Percentiles rank a stretch among this genome's conserved stretches.
Conservation (phyloP, 768 basidiomycete species). For the Russula emetica region DNA sequence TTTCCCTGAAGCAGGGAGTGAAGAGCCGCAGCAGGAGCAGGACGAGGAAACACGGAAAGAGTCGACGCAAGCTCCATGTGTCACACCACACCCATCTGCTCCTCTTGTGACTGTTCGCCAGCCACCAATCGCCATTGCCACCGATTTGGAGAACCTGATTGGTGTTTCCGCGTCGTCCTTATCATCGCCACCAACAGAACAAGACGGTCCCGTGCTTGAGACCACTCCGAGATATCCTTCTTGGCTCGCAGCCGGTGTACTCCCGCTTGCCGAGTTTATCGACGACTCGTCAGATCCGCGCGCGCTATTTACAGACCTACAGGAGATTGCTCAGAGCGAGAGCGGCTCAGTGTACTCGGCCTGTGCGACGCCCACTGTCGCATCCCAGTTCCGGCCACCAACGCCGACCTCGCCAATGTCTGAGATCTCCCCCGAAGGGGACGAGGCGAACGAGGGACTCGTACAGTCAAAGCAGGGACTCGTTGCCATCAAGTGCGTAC, state of each 20-base stretch:
- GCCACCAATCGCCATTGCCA: constrained; percentile 7
- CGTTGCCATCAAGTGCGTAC: constrained; percentile 75
- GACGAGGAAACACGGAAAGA: not conserved
- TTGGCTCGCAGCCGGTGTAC: constrained; percentile 59
- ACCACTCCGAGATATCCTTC: constrained; percentile 50
- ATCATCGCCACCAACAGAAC: not conserved
- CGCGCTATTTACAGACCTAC: constrained; percentile 59
- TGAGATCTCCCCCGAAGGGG: not conserved
- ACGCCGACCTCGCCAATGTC: constrained; percentile 23
- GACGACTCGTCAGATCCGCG: constrained; percentile 58
- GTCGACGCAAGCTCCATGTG: not conserved
- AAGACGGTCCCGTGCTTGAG: not conserved
- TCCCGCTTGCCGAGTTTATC: constrained; percentile 59
- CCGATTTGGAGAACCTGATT: not conserved
- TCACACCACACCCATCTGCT: constrained; percentile 9
- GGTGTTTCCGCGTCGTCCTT: not conserved
- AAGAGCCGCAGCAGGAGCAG: not conserved
- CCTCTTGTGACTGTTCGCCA: not conserved
- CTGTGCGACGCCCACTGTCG: constrained; percentile 19
- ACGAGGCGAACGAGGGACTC: not conserved
- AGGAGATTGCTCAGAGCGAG: constrained; percentile 81
- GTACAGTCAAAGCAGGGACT: constrained; percentile 28
- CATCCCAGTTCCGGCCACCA: constrained; percentile 16
- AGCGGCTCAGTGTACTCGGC: constrained; percentile 65
- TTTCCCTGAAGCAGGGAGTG: constrained; percentile 7